Conservation (phyloP, 2,329 filamentous ascomycete species). For the Colletotrichum abscissum region DNA sequence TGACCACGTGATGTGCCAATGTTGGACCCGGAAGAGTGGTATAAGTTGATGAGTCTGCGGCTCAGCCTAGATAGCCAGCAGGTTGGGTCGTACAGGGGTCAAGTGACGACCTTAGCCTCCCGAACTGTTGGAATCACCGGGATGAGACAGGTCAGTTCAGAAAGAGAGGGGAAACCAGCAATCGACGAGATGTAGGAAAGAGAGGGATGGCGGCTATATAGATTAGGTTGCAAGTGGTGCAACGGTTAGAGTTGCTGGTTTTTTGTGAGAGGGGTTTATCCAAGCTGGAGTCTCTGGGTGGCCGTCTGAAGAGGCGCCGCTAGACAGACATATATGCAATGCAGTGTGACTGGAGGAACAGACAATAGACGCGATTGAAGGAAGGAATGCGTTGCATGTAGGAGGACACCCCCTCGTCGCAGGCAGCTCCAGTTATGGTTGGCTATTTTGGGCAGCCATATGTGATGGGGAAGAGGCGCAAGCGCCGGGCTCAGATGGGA, state of each 20-base stretch:
- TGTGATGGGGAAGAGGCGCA: constrained; percentile 46
- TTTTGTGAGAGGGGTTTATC: constrained; percentile 13
- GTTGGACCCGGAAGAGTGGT: background rate
- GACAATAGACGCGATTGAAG: constrained; percentile 37
- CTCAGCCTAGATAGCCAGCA: constrained; percentile 39
- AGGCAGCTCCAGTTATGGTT: constrained; percentile 43
- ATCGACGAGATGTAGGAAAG: background rate
- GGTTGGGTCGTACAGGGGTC: constrained; percentile 39
- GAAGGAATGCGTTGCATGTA: constrained; percentile 32
- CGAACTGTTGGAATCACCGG: constrained; percentile 19
- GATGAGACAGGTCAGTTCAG: constrained; percentile 5
- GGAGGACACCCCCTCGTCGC: constrained; percentile 38
- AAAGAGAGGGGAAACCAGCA: constrained; percentile 10
- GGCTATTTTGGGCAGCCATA: constrained; percentile 50
- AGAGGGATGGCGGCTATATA: constrained; percentile 35
- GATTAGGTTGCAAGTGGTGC: constrained; percentile 10
- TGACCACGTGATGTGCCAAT: constrained; percentile 5
- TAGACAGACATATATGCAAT: constrained; percentile 36
- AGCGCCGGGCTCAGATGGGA: constrained; percentile 46
- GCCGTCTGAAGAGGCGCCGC: constrained; percentile 25
- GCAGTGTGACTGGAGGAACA: constrained; percentile 36
- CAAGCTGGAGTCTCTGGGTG: background rate
- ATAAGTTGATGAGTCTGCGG: constrained; percentile 6
- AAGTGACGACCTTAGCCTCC: constrained; percentile 39
- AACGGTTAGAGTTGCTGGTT: constrained; percentile 3